Evolutionary conservation across 2,329 filamentous ascomycete genomes (phyloP), one percentile per base, ranked within the genome.

Genomic region (Sordariomycetes sp.): DNA sequence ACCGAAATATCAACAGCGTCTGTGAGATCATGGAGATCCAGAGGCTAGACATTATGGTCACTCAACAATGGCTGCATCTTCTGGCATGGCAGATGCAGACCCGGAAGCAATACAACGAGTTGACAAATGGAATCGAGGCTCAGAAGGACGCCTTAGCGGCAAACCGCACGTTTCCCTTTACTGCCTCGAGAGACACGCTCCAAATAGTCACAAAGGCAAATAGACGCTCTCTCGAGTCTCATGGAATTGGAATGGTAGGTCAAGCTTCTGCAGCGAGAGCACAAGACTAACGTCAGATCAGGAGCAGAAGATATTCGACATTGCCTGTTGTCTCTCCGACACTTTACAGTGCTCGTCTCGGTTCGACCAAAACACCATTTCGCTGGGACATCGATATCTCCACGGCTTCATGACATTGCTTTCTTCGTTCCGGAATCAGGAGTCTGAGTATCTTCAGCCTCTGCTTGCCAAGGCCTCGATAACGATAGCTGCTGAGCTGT

Each of bases 401-500:
- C 43, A 45, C 18, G 35, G 35, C 21, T 44, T 44, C 30, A 44
- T 46, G 39, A 25, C 40, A 2, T 39, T 46, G 24, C 31, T 46
- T 12, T 34, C 44, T 11, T 32, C 33, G 9, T 46, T 46, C 24
- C 39, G 44, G 8, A 42, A 44, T 20, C 39, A 39, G 14, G 44
- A 45, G 32, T 44, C 39, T 4, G 36, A 40, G 21, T 45, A 41
- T 27, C 41, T 45, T 9, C 36, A 35, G 34, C 43, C 43, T 19
- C 33, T 44, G 20, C 25, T 36, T 6, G 19, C 31, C 16, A 28
- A 34, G 30, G 37, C 37, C 8, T 30, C 19, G n/a, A 14, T 15
- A 28, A 31, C 34, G 12, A 20, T 35, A 26, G 21, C 16, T 3
- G 24, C 33, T 8, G 32, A 70, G 49, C 66, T 82, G 21, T 31